Percentiles rank a stretch among this genome's conserved stretches.
Conservation (phyloP, 352 stramenopile species). For the Phytophthora brassicae region DNA sequence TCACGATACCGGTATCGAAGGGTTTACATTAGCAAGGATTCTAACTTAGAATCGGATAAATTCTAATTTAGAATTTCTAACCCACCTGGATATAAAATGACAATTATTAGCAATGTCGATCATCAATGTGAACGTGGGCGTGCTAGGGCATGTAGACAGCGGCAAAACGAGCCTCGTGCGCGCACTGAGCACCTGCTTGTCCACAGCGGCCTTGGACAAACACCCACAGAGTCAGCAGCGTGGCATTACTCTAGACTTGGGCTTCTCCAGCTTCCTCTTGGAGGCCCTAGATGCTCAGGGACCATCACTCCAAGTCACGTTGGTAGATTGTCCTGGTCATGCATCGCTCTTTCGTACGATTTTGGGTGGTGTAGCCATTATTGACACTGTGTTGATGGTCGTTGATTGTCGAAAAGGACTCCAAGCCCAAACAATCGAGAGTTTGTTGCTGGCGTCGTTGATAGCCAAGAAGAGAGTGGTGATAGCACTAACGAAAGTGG, state of each 20-base stretch:
- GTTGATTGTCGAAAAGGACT: constrained; percentile 97
- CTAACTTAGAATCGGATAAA: too few relatives aligned
- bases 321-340: constrained; percentile 97
- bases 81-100: too few relatives aligned
- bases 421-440: constrained; percentile 98
- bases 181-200: constrained; percentile 96
- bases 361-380: constrained; percentile 98
- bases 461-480: constrained; percentile 89
- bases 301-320: constrained; percentile 90
- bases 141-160: constrained; percentile 98
- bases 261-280: constrained; percentile 96
- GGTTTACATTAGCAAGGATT: too few relatives aligned
- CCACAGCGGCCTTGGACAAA: constrained; percentile 98
- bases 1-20: too few relatives aligned
- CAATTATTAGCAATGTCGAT: too few relatives aligned
- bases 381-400: constrained; percentile 98
- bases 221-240: constrained; percentile 95
- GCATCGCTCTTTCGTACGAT: constrained; percentile 99
- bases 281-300: constrained; percentile 13
- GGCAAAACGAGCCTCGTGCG: constrained; percentile 98
- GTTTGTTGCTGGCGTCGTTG: constrained; percentile 95
- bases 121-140: constrained; percentile 97
- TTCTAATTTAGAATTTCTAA: too few relatives aligned
- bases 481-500: constrained; percentile 96
- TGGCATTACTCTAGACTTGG: constrained; percentile 98